phyloP scores from a whole-genome alignment of 768 basidiomycete species.

The Boletales sp. region DNA sequence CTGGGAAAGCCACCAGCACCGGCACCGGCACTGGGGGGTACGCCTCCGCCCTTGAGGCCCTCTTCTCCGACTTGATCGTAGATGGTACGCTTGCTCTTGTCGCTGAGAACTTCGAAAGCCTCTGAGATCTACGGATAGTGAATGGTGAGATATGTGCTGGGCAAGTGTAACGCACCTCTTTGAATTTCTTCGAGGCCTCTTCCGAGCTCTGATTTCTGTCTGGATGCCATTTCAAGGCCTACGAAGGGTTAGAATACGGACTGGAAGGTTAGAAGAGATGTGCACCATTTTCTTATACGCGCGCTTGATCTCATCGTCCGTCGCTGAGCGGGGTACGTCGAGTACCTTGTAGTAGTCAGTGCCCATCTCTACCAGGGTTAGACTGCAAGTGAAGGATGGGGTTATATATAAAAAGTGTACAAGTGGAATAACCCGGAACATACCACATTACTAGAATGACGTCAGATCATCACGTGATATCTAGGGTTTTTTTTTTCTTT shows the following conservation, averaged over 20 bases:
- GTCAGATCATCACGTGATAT: constrained; percentile 20
- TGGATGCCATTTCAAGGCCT: constrained; percentile 94
- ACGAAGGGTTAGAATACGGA: constrained; percentile 12
- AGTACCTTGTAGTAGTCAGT: constrained; percentile 87
- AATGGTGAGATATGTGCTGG: neutral
- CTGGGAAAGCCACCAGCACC: constrained; percentile 41
- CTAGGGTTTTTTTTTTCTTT: neutral
- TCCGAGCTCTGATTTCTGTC: constrained; percentile 87
- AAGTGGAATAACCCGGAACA: constrained; percentile 35
- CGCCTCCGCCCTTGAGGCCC: constrained; percentile 74
- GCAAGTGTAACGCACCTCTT: constrained; percentile 57
- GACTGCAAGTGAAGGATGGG: too few relatives aligned
- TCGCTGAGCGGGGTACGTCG: constrained; percentile 68
- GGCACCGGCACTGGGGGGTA: constrained; percentile 48
- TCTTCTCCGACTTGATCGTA: constrained; percentile 97
- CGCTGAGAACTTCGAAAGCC: constrained; percentile 92
- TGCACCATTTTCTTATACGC: constrained; percentile 92
- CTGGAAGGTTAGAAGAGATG: constrained; percentile 2
- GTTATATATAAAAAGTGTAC: too few relatives aligned
- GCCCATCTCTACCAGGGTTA: constrained; percentile 48
- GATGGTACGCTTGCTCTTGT: constrained; percentile 76
- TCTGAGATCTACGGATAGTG: constrained; percentile 66
- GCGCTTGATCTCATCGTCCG: constrained; percentile 86
- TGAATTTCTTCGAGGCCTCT: constrained; percentile 85
- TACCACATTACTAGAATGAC: constrained; percentile 17